These are phyloP conservation scores for Cryphonectria parasitica DNA, from an alignment of 2,329 filamentous ascomycete genomes.

Conservation along the genomic window DNA sequence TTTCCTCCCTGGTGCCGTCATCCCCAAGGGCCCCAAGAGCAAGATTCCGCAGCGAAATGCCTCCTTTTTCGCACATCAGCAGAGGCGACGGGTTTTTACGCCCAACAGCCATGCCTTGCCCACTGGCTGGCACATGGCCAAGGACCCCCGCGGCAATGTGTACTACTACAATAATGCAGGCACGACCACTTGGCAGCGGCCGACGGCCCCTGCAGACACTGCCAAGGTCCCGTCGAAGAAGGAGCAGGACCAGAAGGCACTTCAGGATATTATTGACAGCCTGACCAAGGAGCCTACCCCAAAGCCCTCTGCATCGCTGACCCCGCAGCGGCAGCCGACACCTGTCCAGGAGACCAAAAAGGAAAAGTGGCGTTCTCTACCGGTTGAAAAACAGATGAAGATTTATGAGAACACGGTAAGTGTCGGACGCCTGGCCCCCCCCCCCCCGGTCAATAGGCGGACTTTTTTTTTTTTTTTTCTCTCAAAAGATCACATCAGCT, in stretches of 20 bases:
- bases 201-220: conserved; percentile 70
- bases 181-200: conserved; percentile 79
- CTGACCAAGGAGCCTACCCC: conserved; percentile 73
- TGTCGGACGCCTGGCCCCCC: conserved; percentile 27
- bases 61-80: conserved; percentile 49
- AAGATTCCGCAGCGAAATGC: conserved; percentile 59
- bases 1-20: conserved; percentile 46
- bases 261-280: conserved; percentile 85
- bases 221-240: conserved; percentile 68
- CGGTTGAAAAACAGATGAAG: conserved; percentile 89
- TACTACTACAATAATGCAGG: conserved; percentile 88
- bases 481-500: neutral
- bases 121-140: conserved; percentile 82
- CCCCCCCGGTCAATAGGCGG: neutral
- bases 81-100: conserved; percentile 57
- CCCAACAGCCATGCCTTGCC: conserved; percentile 60
- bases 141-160: conserved; percentile 68
- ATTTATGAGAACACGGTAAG: conserved; percentile 91
- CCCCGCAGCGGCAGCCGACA: conserved; percentile 63
- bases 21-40: conserved; percentile 64
- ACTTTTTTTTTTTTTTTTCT: neutral
- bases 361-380: conserved; percentile 72
- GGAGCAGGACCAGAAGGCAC: conserved; percentile 67
- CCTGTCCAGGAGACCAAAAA: conserved; percentile 62
- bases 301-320: conserved; percentile 60